Percentiles rank a stretch among this genome's conserved stretches.
phyloP scores from a whole-genome alignment of 2,329 filamentous ascomycete species.

The Penicillium sp. region DNA sequence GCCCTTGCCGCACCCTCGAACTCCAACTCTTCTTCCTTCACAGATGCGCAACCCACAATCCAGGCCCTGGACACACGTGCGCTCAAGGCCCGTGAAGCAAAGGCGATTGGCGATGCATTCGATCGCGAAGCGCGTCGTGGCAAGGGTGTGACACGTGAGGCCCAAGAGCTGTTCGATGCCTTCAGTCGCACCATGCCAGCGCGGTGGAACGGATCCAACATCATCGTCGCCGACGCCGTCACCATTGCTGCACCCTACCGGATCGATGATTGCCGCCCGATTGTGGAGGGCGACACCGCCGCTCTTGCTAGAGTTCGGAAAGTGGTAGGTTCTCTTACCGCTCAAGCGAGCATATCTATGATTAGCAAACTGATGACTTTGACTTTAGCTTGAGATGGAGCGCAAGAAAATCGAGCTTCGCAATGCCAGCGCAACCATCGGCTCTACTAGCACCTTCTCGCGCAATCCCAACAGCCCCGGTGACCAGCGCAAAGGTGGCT shows the following conservation, averaged over 20 bases:
- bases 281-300: conserved; percentile 43
- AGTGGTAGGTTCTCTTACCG: conserved; percentile 43
- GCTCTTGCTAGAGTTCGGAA: conserved; percentile 50
- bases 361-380: conserved; percentile 2
- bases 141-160: conserved; percentile 62
- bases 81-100: conserved; percentile 57
- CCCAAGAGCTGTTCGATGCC: conserved; percentile 65
- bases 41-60: conserved; percentile 48
- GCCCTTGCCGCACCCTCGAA: conserved; percentile 38
- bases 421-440: conserved; percentile 43
- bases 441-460: conserved; percentile 32
- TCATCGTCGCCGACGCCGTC: conserved; percentile 63
- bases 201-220: conserved; percentile 60
- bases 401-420: conserved; percentile 50
- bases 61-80: conserved; percentile 56
- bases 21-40: conserved; percentile 42
- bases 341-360: neutral
- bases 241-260: conserved; percentile 61
- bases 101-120: conserved; percentile 58
- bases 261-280: conserved; percentile 54
- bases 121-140: conserved; percentile 60
- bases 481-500: conserved; percentile 28
- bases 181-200: conserved; percentile 62
- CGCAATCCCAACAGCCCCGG: conserved; percentile 14
- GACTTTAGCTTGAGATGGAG: conserved; percentile 49